Percentiles rank a stretch among this genome's conserved stretches.
Conservation (phyloP, 2,329 filamentous ascomycete species). For the Dothiorella sarmentorum region DNA sequence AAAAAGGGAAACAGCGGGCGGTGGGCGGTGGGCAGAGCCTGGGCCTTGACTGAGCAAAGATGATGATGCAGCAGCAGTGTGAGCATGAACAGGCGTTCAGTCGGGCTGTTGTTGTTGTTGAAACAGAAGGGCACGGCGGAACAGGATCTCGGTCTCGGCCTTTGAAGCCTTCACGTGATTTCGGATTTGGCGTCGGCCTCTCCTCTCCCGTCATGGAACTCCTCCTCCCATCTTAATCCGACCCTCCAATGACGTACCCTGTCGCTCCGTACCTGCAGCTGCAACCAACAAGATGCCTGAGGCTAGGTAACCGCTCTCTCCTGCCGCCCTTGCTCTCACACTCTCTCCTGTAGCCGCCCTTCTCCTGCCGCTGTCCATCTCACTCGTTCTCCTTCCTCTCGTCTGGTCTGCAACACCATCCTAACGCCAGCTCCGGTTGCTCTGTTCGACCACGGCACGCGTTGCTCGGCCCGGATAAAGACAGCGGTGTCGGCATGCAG, state of each 20-base stretch:
- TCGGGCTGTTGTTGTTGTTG: background rate
- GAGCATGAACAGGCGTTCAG: background rate
- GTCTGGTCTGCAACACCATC: constrained; percentile 6
- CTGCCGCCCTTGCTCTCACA: background rate
- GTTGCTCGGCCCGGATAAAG: background rate
- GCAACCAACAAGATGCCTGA: background rate
- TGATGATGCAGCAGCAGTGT: background rate
- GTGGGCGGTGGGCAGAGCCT: background rate
- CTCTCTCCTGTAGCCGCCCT: background rate
- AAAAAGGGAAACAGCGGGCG: background rate
- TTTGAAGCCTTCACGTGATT: background rate
- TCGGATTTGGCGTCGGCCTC: background rate
- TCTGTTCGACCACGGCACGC: background rate
- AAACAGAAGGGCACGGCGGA: background rate
- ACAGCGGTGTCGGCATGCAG: background rate
- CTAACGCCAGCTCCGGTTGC: background rate
- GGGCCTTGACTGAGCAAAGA: no score
- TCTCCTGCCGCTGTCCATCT: background rate
- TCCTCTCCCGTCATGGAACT: no score
- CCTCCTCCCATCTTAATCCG: no score
- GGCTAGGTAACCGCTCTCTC: no score
- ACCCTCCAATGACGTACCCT: background rate
- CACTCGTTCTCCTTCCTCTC: no score
- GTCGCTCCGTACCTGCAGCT: background rate
- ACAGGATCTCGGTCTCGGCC: background rate